These are phyloP conservation scores for Hansfordia pulvinata DNA, from an alignment of 2,329 filamentous ascomycete species.

Conservation along the genomic window DNA sequence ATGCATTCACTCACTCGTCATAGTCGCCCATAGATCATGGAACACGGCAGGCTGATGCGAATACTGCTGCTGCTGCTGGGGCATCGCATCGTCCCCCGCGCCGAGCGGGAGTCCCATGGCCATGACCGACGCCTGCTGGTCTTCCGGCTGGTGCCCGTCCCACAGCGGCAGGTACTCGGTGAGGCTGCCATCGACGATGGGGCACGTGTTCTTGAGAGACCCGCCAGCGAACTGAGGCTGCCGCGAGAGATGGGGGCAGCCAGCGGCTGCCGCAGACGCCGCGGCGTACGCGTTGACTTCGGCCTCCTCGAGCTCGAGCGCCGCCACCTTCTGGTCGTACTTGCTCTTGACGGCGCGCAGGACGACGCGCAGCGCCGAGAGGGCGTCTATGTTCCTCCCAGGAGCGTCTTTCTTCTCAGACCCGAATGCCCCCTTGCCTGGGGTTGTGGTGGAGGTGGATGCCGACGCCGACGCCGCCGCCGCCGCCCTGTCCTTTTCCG, in stretches of 20 bases:
- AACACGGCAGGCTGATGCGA: conserved; percentile 1
- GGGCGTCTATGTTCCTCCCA: conserved; percentile 25
- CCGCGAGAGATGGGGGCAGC: too few relatives aligned
- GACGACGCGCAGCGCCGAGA: conserved; percentile 30
- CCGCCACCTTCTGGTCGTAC: conserved; percentile 25
- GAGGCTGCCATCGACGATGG: conserved; percentile 36
- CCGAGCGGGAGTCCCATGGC: not conserved
- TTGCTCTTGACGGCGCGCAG: conserved; percentile 30
- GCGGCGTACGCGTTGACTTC: too few relatives aligned
- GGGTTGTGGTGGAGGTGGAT: too few relatives aligned
- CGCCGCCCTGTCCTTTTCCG: conserved; percentile 4
- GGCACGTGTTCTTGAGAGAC: conserved; percentile 23
- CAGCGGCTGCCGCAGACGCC: too few relatives aligned
- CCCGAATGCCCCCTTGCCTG: too few relatives aligned
- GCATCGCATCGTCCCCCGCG: not conserved
- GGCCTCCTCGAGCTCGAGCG: too few relatives aligned
- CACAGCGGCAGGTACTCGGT: conserved; percentile 30
- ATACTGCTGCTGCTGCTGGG: conserved; percentile 2
- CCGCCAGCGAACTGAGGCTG: too few relatives aligned
- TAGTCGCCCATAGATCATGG: conserved; percentile 12
- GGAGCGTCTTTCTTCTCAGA: conserved; percentile 1
- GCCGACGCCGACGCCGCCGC: too few relatives aligned
- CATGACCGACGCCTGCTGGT: too few relatives aligned
- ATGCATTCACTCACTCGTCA: conserved; percentile 13
- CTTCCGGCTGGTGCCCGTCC: conserved; percentile 25